Evolutionary conservation across 106 monocot species (phyloP).

Genomic region (Acanthochlamys bracteata): DNA sequence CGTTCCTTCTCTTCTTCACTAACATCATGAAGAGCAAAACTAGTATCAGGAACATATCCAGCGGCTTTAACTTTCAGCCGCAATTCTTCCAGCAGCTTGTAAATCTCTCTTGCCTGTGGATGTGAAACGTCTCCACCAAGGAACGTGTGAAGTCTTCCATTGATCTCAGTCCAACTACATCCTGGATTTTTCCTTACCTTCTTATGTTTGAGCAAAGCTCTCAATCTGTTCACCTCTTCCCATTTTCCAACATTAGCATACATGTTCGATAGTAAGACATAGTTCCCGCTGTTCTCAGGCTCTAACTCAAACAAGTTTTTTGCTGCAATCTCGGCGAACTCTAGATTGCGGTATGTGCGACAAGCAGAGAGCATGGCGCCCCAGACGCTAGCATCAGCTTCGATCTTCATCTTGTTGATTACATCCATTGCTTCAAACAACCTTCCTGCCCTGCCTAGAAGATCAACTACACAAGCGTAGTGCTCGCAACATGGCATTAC

Average conservation of each 20-base stretch:
- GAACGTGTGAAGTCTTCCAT: slow-evolving; percentile 37
- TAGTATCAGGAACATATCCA: slow-evolving; percentile 22
- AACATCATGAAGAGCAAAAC: slow-evolving; percentile 21
- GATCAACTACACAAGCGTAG: slow-evolving; percentile 61
- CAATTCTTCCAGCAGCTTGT: slow-evolving; percentile 38
- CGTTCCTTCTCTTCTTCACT: slow-evolving; percentile 16
- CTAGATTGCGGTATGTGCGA: slow-evolving; percentile 27
- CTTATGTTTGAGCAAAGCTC: slow-evolving; percentile 26
- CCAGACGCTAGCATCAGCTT: slow-evolving; percentile 44
- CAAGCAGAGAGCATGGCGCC: slow-evolving; percentile 45
- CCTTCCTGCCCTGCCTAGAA: slow-evolving; percentile 43
- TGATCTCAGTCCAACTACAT: slow-evolving; percentile 55
- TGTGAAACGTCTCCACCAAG: slow-evolving; percentile 35
- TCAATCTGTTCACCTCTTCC: slow-evolving; percentile 31
- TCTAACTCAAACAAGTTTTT: slow-evolving; percentile 39
- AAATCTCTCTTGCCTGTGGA: slow-evolving; percentile 33
- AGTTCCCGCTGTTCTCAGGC: slow-evolving; percentile 43
- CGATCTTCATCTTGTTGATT: slow-evolving; percentile 31
- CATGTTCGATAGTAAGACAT: slow-evolving; percentile 58
- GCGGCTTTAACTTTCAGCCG: slow-evolving; percentile 18
- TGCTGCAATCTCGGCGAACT: slow-evolving; percentile 44
- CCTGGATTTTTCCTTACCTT: slow-evolving; percentile 39
- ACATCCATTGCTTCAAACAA: slow-evolving; percentile 33
- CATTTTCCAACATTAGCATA: slow-evolving; percentile 49
- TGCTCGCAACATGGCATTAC: slow-evolving; percentile 39